Evolutionary conservation across 371 early-diverging fungal genomes (phyloP).

Genomic region (Zancudomyces culisetae): DNA sequence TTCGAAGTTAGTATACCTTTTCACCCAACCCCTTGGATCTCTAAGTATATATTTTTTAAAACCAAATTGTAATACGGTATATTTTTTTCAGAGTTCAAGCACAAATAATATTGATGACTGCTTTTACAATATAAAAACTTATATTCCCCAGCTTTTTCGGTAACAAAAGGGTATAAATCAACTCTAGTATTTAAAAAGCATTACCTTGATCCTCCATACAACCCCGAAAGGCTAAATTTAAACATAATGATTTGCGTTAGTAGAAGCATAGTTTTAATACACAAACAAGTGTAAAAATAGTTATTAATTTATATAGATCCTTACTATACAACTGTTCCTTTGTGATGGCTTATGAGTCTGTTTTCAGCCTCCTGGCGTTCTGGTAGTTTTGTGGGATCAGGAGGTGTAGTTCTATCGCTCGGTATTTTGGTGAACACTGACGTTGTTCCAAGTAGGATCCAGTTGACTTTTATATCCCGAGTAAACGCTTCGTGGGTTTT

Average conservation of each 20-base stretch:
- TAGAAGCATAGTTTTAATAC: no score
- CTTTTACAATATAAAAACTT: no score
- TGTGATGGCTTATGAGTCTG: conserved; percentile 4
- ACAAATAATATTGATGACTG: no score
- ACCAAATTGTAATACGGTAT: no score
- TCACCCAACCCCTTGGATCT: conserved; percentile 26
- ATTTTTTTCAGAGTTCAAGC: no score
- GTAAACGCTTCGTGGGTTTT: conserved; percentile 1
- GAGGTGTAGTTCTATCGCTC: conserved; percentile 11
- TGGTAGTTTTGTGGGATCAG: conserved; percentile 8
- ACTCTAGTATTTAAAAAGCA: not conserved
- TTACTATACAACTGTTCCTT: conserved; percentile 25
- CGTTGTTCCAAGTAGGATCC: conserved; percentile 32
- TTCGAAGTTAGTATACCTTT: conserved; percentile 23
- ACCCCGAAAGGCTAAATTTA: conserved; percentile 27
- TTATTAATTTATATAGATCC: no score
- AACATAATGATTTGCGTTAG: no score
- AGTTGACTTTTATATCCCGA: conserved; percentile 6
- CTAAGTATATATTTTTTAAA: conserved; percentile 10
- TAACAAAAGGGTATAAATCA: not conserved
- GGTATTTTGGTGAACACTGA: conserved; percentile 20
- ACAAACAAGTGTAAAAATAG: no score
- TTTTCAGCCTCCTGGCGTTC: conserved; percentile 15
- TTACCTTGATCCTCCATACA: conserved; percentile 24
- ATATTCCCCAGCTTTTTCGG: no score